These are phyloP conservation scores for Macrotyloma uniflorum DNA, from an alignment of 306 rosid species.

Conservation along the genomic window DNA sequence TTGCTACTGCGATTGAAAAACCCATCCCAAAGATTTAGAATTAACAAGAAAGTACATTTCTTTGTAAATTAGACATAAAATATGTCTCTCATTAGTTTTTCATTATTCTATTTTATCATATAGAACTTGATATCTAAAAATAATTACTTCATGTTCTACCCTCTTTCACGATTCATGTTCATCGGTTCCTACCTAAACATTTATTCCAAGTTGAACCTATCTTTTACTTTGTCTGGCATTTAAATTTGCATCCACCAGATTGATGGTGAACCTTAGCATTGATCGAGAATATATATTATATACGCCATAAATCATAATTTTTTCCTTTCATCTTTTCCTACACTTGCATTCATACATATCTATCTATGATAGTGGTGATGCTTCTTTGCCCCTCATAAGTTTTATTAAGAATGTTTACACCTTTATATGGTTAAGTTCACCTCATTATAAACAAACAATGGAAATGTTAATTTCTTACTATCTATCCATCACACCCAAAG, in stretches of 20 bases:
- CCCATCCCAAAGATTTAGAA: background rate
- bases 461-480: no score
- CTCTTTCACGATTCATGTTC: background rate
- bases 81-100: background rate
- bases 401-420: no score
- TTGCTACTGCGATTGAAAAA: background rate
- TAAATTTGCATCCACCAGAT: background rate
- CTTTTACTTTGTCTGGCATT: background rate
- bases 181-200: background rate
- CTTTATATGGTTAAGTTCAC: no score
- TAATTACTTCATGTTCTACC: background rate
- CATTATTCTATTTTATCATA: background rate
- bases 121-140: background rate
- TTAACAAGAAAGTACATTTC: background rate
- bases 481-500: no score
- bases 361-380: no score
- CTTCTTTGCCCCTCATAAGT: no score
- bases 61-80: background rate
- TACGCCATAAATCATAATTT: background rate
- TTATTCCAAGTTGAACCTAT: background rate
- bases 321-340: background rate
- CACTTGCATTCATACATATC: no score
- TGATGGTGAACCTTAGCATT: background rate
- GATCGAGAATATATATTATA: background rate
- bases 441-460: no score